Evolutionary conservation across 176 grass and related monocot species (phyloP).

Genomic region (Oryza nivara): DNA sequence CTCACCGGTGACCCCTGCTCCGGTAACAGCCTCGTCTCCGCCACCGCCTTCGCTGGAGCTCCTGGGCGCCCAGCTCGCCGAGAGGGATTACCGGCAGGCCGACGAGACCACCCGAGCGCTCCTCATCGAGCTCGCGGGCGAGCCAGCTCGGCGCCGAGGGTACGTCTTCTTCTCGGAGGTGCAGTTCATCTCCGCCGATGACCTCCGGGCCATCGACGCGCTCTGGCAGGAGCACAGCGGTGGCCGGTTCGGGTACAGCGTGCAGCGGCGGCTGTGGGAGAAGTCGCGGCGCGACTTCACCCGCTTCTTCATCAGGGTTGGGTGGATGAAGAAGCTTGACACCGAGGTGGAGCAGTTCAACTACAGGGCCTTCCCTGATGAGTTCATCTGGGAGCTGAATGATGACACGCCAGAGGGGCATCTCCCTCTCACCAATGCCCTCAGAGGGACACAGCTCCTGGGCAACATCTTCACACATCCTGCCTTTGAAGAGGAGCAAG

Average conservation of each 20-base stretch:
- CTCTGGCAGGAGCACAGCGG: conserved; percentile 77
- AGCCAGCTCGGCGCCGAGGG: conserved; percentile 75
- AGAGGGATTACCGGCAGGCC: conserved; percentile 62
- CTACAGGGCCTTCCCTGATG: conserved; percentile 82
- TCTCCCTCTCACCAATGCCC: conserved; percentile 92
- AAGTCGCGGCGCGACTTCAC: conserved; percentile 80
- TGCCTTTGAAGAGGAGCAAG: conserved; percentile 60
- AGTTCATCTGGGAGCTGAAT: conserved; percentile 90
- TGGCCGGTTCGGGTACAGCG: conserved; percentile 81
- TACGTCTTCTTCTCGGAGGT: conserved; percentile 99
- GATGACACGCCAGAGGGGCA: conserved; percentile 85
- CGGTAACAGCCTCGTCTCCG: conserved; percentile 15
- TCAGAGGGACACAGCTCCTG: conserved; percentile 87
- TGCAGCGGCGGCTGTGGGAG: conserved; percentile 84
- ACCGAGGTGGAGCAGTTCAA: conserved; percentile 86
- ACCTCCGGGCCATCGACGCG: conserved; percentile 71
- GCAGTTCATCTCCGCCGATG: conserved; percentile 64
- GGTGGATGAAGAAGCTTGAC: conserved; percentile 99
- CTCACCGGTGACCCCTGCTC: conserved; percentile 1
- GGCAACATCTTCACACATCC: conserved; percentile 72
- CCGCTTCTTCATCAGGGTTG: conserved; percentile 78
- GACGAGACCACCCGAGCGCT: conserved; percentile 88
- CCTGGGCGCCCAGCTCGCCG: conserved; percentile 53
- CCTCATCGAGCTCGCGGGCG: conserved; percentile 77
- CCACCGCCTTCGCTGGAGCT: conserved; percentile 55